Base-by-base conservation (phyloP, 257 asterid species). In the Gynochthodes officinalis region DNA sequence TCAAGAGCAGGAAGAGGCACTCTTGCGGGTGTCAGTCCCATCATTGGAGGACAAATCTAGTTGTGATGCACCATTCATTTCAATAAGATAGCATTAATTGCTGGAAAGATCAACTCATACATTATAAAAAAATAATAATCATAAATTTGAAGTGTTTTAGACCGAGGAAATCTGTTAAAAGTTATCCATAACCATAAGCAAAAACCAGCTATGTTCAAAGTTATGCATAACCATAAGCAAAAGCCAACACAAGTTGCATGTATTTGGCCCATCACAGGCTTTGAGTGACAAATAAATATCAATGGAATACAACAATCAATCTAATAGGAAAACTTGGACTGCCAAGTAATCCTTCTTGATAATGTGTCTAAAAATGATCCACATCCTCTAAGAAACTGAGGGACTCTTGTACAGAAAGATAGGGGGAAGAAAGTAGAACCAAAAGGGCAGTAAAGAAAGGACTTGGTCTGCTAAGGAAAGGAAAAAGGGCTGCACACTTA, bases 1-100 rank as follows among this genome's bases (percentile, higher is more conserved):
- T 88, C 89, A 57, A 82, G 82, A 73, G 96, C 95, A 61, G 96
- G 98, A 64, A 90, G 89, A 68, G 86, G 79, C 49, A 83, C 83
- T 80, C 96, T 80, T 57, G 86, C 68, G 32, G 81, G 89, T 73
- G 79, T 55, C 21, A 82, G 32, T 43, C 90, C 91, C 75, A 79
- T 73, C 82, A 84, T 82, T 67, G 80, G 91, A 64, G 97, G 89
- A 78, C 82, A 84, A 71, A 87, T 79, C 96, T 90, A 77, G 50
- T 77, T 18, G 79, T 39, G 49, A 23, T 73, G 64, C 69, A 64
- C 39, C 64, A 77, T 64, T 35, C 28, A 71, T 71, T 28, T 55
- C 37, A 46, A 46, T 64, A 27, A 73, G 72, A 64, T 49, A 48
- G 44, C 25, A 28, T 73, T 64, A 13, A 39, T 73, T 23, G 18